Base-by-base conservation (phyloP, 2,329 filamentous ascomycete genomes). In the Plenodomus lindquistii region DNA sequence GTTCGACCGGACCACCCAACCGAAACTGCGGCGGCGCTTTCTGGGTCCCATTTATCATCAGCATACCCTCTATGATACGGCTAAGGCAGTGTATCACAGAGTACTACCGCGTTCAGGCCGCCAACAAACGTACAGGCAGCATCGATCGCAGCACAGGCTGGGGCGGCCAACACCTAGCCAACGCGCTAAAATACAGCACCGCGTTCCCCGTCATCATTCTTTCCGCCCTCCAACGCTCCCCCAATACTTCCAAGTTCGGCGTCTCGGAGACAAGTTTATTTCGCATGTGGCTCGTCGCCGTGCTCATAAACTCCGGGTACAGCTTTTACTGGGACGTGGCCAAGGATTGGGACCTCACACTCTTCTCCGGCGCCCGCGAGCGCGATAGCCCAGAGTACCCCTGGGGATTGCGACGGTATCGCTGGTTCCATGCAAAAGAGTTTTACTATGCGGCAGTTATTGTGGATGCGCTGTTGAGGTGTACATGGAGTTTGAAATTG, bases 291-390 rank as follows among this genome's bases (percentile, higher is more conserved):
- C 77, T 95, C 22, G 73, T 81, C 29, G 87, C 87, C 37, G 88
- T 90, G 22, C 77, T 91, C 27, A 67, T 94, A 62, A 97, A 99
- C 72, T 95, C 90, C 13, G 78, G 88, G 37, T 99, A 96, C 75
- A 91, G 88, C n/a, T 97, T 97, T 77, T 99, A 94, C 79, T 99
- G 94, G 94, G 94, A 99, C 65, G 85, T 97, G 22, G 82, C 90
- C 46, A 94, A 92, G 76, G 94, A 99, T 78, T 99, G 94, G 94
- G 94, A 97, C 67, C 79, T 99, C 54, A 89, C 88, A 0, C 80
- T 97, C 13, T 89, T 97, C 66, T 83, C 87, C 2, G 70, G 79
- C 1, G 70, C 76, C 13, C 74, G 73, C 31, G 79, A 83, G 53
- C 83, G 87, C 54, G 79, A 79, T 56, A 79, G 81, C 10, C 80